Base-by-base conservation (phyloP, 1,139 yeast species). In the Lodderomyces theae region DNA sequence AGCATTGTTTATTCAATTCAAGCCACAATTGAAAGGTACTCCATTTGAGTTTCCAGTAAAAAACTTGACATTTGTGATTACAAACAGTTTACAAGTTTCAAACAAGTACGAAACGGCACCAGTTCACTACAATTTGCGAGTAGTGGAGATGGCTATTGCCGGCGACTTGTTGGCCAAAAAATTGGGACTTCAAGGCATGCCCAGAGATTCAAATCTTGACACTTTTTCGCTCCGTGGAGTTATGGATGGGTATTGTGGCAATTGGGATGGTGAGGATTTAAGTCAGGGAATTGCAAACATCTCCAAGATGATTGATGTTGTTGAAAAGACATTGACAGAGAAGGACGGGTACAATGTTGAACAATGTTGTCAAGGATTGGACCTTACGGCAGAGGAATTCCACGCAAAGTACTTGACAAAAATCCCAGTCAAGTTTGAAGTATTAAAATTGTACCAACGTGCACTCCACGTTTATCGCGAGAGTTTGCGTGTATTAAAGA, bases 51-150 rank as follows among this genome's bases (percentile, higher is more conserved):
- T 82, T 56, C 87, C 86, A 11, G 54, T 58, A 3, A 49, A 56
- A 37, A 72, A 79, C 16, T 61, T 80, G 44, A 72, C 72, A 5
- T 81, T 82, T 52, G 72, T 83, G 39, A 75, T 83, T 38, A 77
- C 88, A 34, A 82, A 83, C 59, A 74, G 85, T 38, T 67, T 82
- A 45, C 77, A 79, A 29, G 74, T 72, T 24, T 75, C 86, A 17
- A 80, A 81, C 60, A 83, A 82, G 56, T 76, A 75, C 45, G 86
- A 80, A 53, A 80, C 89, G 3, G 89, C 85, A 1, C 87, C 89
- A 1, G 63, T 71, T 16, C 79, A 80, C 57, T 83, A 83, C 60
- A 83, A 83, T 56, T 66, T 83, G 53, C 69, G 90, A 38, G 88
- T 80, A 4, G 87, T 81, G 16, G 89, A 82, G 53, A 82, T 79